A percentile compares a stretch with the other conserved stretches of the same genome.
phyloP scores from a whole-genome alignment of 345 rosid species.

The Nasturtium officinale region DNA sequence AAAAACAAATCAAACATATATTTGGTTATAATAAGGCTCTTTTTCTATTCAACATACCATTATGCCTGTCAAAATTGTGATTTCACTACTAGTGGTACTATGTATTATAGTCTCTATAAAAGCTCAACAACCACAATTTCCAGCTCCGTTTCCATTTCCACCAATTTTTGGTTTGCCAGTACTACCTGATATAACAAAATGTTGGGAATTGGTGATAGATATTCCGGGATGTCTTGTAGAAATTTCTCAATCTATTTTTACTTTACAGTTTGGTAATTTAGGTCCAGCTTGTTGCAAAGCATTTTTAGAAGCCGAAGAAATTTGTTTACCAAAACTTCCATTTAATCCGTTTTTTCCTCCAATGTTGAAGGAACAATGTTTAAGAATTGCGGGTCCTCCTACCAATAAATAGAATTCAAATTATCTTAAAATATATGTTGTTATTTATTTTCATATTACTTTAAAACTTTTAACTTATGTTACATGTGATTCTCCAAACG shows the following conservation, averaged over 20 bases:
- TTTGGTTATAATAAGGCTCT: neutral
- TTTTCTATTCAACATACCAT: neutral
- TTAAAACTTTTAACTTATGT: no score
- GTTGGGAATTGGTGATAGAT: neutral
- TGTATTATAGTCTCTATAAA: neutral
- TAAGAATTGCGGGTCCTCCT: conserved; percentile 3
- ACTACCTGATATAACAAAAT: neutral
- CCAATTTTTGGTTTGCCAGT: no score
- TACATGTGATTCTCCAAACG: no score
- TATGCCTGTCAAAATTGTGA: neutral
- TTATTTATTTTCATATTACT: no score
- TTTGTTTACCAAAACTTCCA: neutral
- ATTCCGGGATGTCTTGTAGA: conserved; percentile 2
- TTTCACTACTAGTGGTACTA: neutral
- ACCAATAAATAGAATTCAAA: neutral
- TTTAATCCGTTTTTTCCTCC: neutral
- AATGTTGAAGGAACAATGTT: neutral
- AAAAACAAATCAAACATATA: neutral
- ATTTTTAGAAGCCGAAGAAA: neutral
- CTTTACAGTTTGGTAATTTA: neutral
- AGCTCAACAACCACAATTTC: conserved; percentile 14
- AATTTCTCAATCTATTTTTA: conserved; percentile 13
- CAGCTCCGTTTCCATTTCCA: neutral
- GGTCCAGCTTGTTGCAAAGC: conserved; percentile 1
- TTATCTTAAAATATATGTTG: neutral